Base-by-base conservation (phyloP, 257 asterid species). In the Fraxinus quadrangulata region DNA sequence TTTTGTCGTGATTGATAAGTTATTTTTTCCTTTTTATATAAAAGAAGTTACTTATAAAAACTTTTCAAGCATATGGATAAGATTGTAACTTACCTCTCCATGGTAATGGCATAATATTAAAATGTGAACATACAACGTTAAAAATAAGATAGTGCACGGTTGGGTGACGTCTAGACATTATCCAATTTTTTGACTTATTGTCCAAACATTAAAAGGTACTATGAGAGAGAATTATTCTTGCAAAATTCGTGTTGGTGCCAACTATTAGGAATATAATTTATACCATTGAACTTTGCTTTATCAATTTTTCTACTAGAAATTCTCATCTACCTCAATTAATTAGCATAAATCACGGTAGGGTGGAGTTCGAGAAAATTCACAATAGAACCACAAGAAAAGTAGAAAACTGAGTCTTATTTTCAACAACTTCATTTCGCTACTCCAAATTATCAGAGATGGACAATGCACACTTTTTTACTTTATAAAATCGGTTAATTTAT, bases 181-280 rank as follows among this genome's bases (percentile, higher is more conserved):
- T 61, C 31, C 68, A 61, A 61, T 21, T 61, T 63, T 31, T 31
- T 31, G 17, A 63, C 68, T 63, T 9, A 63, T 63, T 63, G 68
- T 63, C 68, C 34, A 24, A 21, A 19, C 16, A 24, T 63, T 23
- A 1, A 23, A 61, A 3, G 33, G 2, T 23, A 14, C 31, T 2
- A 7, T 7, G 67, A 23, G n/a, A 61, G 6, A 61, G 0, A 33
- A 61, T 61, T 61, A 61, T 63, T 24, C 68, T 63, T 61, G 68
- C 33, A 17, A 61, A 61, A 23, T 61, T 61, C 10, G 68, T 61
- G 68, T 61, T 23, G 68, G 68, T 21, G 68, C 68, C 68, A 61
- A 61, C 68, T 61, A 24, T 61, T 61, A 61, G 33, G 33, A 61
- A 61, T 61, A 61, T 23, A 23, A 61, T 61, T 21, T 56, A 10